Base-by-base conservation (phyloP, 2,329 filamentous ascomycete genomes). In the Capronia americana region DNA sequence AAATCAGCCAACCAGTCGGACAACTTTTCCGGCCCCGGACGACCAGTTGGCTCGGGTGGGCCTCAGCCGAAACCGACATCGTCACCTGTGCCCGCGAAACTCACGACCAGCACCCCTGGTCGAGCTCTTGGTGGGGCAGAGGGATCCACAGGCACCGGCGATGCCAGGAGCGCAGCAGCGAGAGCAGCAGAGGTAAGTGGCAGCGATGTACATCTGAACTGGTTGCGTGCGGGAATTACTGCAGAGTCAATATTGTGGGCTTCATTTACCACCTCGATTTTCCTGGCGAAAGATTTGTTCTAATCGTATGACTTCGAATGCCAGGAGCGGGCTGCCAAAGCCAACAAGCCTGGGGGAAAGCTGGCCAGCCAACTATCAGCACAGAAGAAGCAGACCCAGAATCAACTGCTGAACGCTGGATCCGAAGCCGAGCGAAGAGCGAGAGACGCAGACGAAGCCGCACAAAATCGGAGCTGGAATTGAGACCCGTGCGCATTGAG, bases 171-270 rank as follows among this genome's bases (percentile, higher is more conserved):
- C 63, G 91, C 88, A 67, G 93, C 93, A 3, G 92, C 92, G 0
- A 86, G 87, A 70, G 93, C 93, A 60, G 93, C 93, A 67, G 91
- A 96, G 88, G 93, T 96, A 78, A 76, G 87, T 61, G 26, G 20
- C 55, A 57, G 56, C 8, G 7, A 8, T 6, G 2, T 48, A n/a
- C 28, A 26, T 14, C 28, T 44, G 53, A 56, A 28, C 28, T 34
- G 8, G 28, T 28, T 24, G 11, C 14, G 53, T 11, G 26, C 14
- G 26, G 14, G 11, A n/a, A 12, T 26, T 44, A 44, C 5, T 14
- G 41, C 53, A 11, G 20, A 28, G 20, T n/a, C 48, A 14, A 26
- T 26, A 28, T 28, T 28, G 20, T 26, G 48, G 20, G 17, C 10
- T 51, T 17, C 17, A n/a, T 8, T 44, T 44, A n/a, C 38, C 38